Evolutionary conservation across 1,284 basidiomycete species (phyloP).

Genomic region (Microbotryum lychnidis-dioicae): DNA sequence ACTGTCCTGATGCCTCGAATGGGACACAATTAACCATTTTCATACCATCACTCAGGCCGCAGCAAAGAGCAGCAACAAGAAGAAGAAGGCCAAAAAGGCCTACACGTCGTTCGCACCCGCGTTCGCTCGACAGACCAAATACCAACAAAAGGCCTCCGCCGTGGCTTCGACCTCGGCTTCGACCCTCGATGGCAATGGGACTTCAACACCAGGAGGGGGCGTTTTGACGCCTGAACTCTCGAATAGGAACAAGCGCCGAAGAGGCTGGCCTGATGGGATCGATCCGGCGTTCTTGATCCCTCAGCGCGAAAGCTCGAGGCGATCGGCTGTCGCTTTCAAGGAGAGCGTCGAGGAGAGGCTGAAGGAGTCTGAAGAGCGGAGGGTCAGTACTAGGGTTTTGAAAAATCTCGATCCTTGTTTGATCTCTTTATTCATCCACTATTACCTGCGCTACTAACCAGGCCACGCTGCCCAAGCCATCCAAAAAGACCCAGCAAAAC

Average conservation of each 20-base stretch:
- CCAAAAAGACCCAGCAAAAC: conserved; percentile 47
- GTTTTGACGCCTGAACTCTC: not conserved
- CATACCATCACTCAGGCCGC: conserved; percentile 10
- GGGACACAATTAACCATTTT: not conserved
- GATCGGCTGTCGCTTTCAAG: conserved; percentile 32
- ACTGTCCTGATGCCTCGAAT: no score
- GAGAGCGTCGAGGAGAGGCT: conserved; percentile 34
- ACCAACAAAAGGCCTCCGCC: conserved; percentile 8
- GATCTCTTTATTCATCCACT: conserved; percentile 2
- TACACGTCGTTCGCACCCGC: conserved; percentile 26
- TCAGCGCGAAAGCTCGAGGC: conserved; percentile 23
- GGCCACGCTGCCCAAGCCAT: conserved; percentile 56
- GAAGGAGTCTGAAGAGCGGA: conserved; percentile 56
- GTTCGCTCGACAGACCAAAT: conserved; percentile 29
- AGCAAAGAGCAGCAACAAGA: conserved; percentile 9
- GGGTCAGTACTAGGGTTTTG: conserved; percentile 43
- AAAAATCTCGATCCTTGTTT: not conserved
- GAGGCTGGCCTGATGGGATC: not conserved
- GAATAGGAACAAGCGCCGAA: conserved; percentile 11
- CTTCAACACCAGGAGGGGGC: not conserved
- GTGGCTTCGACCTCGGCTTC: conserved; percentile 21
- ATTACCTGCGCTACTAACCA: conserved; percentile 29
- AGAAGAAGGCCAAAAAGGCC: conserved; percentile 9
- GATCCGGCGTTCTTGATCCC: conserved; percentile 13
- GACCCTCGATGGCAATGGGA: conserved; percentile 11